A percentile compares a stretch with the other conserved stretches of the same genome.
Evolutionary conservation across 257 asterid species (phyloP).

Genomic region (Eustoma russellianum): DNA sequence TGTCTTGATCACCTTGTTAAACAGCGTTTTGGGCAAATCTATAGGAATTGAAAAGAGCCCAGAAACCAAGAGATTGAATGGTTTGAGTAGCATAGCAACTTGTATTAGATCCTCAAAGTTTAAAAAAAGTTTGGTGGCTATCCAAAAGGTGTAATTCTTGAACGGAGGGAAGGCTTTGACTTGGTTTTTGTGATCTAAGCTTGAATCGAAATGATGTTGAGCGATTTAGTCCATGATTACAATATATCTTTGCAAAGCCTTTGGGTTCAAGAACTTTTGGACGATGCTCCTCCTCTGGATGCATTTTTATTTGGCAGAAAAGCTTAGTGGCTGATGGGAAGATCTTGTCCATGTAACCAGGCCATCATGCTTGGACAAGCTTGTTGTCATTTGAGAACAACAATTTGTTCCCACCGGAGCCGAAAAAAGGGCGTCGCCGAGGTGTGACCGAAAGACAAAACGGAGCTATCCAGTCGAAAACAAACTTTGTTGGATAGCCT

Average conservation of each 20-base stretch:
- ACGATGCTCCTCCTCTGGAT: slow-evolving; percentile 51
- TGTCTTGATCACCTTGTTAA: slow-evolving; percentile 40
- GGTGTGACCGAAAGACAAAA: slow-evolving; percentile 28
- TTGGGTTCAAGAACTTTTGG: slow-evolving; percentile 45
- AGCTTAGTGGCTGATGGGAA: slow-evolving; percentile 39
- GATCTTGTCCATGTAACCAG: slow-evolving; percentile 32
- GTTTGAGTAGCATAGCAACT: slow-evolving; percentile 35
- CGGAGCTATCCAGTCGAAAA: slow-evolving; percentile 36
- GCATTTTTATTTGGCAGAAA: slow-evolving; percentile 45
- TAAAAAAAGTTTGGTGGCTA: slow-evolving; percentile 38
- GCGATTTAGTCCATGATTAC: slow-evolving; percentile 51
- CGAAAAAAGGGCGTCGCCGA: slow-evolving; percentile 33
- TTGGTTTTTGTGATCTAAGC: slow-evolving; percentile 36
- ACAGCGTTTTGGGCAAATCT: slow-evolving; percentile 52
- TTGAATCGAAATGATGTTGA: slow-evolving; percentile 22
- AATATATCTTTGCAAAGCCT: slow-evolving; percentile 45
- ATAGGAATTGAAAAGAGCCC: slow-evolving; percentile 45
- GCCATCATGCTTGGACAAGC: slow-evolving; percentile 57
- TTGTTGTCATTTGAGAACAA: too few species aligned
- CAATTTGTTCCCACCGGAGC: too few species aligned
- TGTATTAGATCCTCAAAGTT: slow-evolving; percentile 44
- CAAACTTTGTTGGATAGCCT: slow-evolving; percentile 49
- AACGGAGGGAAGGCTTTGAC: slow-evolving; percentile 32
- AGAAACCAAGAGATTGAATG: slow-evolving; percentile 36
- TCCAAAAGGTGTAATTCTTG: slow-evolving; percentile 46